These are phyloP conservation scores for Aureobasidium sp. DNA, from an alignment of 2,329 filamentous ascomycete species.

Conservation along the genomic window DNA sequence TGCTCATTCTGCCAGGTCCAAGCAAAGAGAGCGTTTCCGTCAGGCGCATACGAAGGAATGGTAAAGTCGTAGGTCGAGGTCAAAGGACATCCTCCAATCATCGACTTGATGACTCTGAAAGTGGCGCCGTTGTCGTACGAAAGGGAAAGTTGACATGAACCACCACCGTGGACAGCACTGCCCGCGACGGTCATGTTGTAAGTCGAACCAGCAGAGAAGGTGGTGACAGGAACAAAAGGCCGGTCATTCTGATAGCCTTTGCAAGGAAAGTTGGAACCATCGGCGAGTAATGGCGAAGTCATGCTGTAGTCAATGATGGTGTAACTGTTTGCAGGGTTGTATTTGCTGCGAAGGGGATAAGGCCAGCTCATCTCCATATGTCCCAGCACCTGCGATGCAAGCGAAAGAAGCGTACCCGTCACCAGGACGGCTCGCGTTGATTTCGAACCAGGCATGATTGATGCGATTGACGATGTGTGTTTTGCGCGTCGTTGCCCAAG, in stretches of 20 bases:
- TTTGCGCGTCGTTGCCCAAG: not conserved
- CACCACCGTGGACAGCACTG: slow-evolving; percentile 56
- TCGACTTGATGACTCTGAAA: slow-evolving; percentile 62
- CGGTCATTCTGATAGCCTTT: slow-evolving; percentile 56
- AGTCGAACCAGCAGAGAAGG: slow-evolving; percentile 54
- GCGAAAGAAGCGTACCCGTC: slow-evolving; percentile 12
- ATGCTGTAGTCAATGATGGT: slow-evolving; percentile 61
- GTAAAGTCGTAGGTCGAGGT: slow-evolving; percentile 56
- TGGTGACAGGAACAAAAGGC: slow-evolving; percentile 49
- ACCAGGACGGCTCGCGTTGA: slow-evolving; percentile 11
- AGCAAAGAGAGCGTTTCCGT: slow-evolving; percentile 56
- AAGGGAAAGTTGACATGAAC: slow-evolving; percentile 69
- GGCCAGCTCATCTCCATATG: slow-evolving; percentile 54
- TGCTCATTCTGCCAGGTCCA: slow-evolving; percentile 52
- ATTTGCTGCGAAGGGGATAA: slow-evolving; percentile 46
- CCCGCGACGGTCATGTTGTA: slow-evolving; percentile 61
- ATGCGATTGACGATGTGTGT: not conserved
- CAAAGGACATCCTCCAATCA: slow-evolving; percentile 51
- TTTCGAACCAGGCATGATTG: not conserved
- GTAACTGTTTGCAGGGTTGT: slow-evolving; percentile 39
- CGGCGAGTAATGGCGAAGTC: slow-evolving; percentile 55
- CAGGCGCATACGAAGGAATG: slow-evolving; percentile 57
- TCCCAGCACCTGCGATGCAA: slow-evolving; percentile 14
- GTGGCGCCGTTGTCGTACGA: slow-evolving; percentile 64
- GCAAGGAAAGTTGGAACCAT: slow-evolving; percentile 66